Evolutionary conservation across 805 yeast species (phyloP).

Genomic region (Pichia ethanolica): DNA sequence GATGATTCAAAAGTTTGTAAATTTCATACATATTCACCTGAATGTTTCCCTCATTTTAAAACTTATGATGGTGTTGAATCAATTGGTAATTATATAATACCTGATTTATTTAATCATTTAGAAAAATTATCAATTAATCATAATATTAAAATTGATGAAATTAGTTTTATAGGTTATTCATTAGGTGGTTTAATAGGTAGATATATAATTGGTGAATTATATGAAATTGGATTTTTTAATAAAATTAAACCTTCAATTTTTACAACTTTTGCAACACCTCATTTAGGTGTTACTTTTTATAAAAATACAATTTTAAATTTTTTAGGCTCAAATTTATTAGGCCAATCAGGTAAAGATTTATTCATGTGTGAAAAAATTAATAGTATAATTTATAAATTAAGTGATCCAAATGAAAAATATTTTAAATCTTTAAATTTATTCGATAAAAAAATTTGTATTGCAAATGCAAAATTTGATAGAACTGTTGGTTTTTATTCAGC

Average conservation of each 20-base stretch:
- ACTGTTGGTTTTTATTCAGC: constrained; percentile 85
- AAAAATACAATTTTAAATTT: constrained; percentile 35
- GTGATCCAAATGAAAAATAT: constrained; percentile 45
- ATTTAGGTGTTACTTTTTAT: constrained; percentile 55
- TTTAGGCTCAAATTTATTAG: constrained; percentile 47
- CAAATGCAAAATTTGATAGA: constrained; percentile 76
- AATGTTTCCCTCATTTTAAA: constrained; percentile 57
- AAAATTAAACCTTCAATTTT: constrained; percentile 53
- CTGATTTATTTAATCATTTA: constrained; percentile 49
- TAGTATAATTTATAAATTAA: constrained; percentile 43
- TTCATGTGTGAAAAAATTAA: constrained; percentile 43
- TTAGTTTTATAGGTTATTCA: constrained; percentile 82
- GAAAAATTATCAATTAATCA: constrained; percentile 27
- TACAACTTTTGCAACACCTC: constrained; percentile 73
- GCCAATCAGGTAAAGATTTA: constrained; percentile 69
- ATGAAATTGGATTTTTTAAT: constrained; percentile 44
- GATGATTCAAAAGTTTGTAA: constrained; percentile 29
- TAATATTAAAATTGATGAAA: constrained; percentile 34
- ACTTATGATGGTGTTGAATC: constrained; percentile 82
- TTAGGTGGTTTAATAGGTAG: constrained; percentile 82
- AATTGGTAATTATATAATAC: constrained; percentile 61
- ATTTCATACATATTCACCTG: constrained; percentile 42
- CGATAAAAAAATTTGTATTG: constrained; percentile 49
- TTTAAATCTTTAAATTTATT: constrained; percentile 51
- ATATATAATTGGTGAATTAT: constrained; percentile 55